Evolutionary conservation across 1,284 basidiomycete species (phyloP).

Genomic region (Inonotus hispidus): DNA sequence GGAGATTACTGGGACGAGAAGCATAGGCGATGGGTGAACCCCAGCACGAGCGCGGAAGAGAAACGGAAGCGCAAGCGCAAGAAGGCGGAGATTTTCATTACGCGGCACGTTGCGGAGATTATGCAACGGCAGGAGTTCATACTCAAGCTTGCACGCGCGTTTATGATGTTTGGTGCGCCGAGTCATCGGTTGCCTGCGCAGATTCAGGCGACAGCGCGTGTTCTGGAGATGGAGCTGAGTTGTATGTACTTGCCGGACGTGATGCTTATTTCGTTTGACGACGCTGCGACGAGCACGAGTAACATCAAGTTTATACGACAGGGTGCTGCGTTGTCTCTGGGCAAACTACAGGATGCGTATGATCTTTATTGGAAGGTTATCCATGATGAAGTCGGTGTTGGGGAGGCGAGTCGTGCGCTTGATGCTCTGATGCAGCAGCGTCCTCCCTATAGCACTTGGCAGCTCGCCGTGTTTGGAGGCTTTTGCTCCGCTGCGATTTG

Average conservation of each 20-base stretch:
- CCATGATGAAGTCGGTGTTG: constrained; percentile 80
- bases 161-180: constrained; percentile 97
- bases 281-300: constrained; percentile 58
- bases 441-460: constrained; percentile 59
- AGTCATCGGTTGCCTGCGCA: constrained; percentile 85
- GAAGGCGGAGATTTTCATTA: constrained; percentile 75
- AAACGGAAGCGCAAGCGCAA: constrained; percentile 61
- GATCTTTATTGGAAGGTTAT: constrained; percentile 85
- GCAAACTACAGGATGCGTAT: constrained; percentile 75
- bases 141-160: constrained; percentile 79
- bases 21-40: constrained; percentile 16
- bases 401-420: constrained; percentile 69
- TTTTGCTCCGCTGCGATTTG: constrained; percentile 81
- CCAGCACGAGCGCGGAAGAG: constrained; percentile 27
- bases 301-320: constrained; percentile 85
- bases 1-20: constrained; percentile 23
- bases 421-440: constrained; percentile 72
- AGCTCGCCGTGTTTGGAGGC: constrained; percentile 73
- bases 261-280: constrained; percentile 76
- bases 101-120: constrained; percentile 85
- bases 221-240: constrained; percentile 80
- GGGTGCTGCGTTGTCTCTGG: constrained; percentile 67
- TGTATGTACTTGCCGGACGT: constrained; percentile 86
- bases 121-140: constrained; percentile 87
- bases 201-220: constrained; percentile 79